Percentiles rank a stretch among this genome's conserved stretches.
These are phyloP conservation scores for Starmerella sirachaensis DNA, from an alignment of 805 yeast species.

Conservation along the genomic window DNA sequence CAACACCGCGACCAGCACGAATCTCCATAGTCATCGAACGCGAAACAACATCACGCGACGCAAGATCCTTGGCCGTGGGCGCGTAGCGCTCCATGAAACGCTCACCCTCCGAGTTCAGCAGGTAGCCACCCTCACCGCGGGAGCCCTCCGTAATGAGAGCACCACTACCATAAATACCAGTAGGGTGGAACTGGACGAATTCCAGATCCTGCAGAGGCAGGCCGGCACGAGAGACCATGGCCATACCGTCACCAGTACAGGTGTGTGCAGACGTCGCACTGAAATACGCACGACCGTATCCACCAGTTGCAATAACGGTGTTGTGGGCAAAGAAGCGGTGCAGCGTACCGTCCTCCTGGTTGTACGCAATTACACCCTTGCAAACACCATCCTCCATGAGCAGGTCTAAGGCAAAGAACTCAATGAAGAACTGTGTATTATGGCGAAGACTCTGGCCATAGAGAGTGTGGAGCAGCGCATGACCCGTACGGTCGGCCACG, in stretches of 20 bases:
- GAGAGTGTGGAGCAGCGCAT: constrained; percentile 86
- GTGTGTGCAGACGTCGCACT: constrained; percentile 99
- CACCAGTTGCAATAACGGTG: constrained; percentile 97
- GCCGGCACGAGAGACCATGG: constrained; percentile 98
- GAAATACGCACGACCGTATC: constrained; percentile 96
- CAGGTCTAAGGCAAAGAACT: constrained; percentile 89
- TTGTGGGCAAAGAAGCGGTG: constrained; percentile 96
- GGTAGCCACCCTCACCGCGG: constrained; percentile 99
- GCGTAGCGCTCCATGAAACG: constrained; percentile 99
- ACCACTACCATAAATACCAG: constrained; percentile 98
- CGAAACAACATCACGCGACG: constrained; percentile 96
- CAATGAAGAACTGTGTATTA: constrained; percentile 96
- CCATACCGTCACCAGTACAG: constrained; percentile 98
- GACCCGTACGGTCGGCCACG: constrained; percentile 98
- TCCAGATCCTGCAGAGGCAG: constrained; percentile 95
- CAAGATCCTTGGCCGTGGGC: constrained; percentile 95
- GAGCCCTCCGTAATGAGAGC: constrained; percentile 99
- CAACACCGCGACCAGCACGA: constrained; percentile 98
- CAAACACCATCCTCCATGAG: constrained; percentile 91
- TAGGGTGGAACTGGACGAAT: constrained; percentile 97
- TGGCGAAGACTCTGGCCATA: constrained; percentile 95
- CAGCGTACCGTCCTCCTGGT: constrained; percentile 96
- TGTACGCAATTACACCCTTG: constrained; percentile 94
- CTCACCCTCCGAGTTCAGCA: constrained; percentile 94
- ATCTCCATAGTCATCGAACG: constrained; percentile 98